Evolutionary conservation across 352 stramenopile species (phyloP).

Genomic region (Blastocystis sp.): DNA sequence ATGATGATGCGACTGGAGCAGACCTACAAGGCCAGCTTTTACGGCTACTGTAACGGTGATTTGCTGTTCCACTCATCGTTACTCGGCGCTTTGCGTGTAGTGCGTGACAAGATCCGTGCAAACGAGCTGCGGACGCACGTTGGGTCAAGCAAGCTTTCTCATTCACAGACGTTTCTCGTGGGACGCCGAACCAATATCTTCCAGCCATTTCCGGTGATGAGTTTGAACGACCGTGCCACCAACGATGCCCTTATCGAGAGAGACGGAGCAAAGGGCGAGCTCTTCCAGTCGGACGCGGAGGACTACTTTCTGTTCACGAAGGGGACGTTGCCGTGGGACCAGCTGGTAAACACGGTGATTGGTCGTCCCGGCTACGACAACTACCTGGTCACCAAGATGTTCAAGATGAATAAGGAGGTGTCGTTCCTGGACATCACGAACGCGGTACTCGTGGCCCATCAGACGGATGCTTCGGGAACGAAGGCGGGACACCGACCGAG

Average conservation of each 20-base stretch:
- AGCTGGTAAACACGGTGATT: slow-evolving; percentile 6
- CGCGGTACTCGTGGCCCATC: not conserved
- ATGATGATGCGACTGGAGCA: slow-evolving; percentile 46
- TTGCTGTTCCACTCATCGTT: slow-evolving; percentile 26
- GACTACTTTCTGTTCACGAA: slow-evolving; percentile 45
- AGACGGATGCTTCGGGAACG: slow-evolving; percentile 4
- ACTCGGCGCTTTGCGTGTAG: not conserved
- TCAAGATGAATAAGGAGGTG: not conserved
- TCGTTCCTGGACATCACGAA: slow-evolving; percentile 39
- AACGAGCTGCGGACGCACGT: not conserved
- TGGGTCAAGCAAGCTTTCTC: not conserved
- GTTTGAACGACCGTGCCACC: not conserved
- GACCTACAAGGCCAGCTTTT: not conserved
- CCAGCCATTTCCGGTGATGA: not conserved
- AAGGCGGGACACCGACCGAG: slow-evolving; percentile 9
- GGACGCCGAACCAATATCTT: slow-evolving; percentile 43
- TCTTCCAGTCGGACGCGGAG: slow-evolving; percentile 39
- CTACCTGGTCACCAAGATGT: slow-evolving; percentile 13
- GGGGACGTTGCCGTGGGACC: not conserved
- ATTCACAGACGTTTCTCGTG: slow-evolving; percentile 5
- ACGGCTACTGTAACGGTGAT: slow-evolving; percentile 51
- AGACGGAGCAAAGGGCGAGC: not conserved
- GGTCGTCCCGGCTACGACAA: slow-evolving; percentile 34
- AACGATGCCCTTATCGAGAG: not conserved
- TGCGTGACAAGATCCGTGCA: not conserved